Evolutionary conservation across 2,329 filamentous ascomycete genomes (phyloP).

Genomic region (Cladosporium sp.): DNA sequence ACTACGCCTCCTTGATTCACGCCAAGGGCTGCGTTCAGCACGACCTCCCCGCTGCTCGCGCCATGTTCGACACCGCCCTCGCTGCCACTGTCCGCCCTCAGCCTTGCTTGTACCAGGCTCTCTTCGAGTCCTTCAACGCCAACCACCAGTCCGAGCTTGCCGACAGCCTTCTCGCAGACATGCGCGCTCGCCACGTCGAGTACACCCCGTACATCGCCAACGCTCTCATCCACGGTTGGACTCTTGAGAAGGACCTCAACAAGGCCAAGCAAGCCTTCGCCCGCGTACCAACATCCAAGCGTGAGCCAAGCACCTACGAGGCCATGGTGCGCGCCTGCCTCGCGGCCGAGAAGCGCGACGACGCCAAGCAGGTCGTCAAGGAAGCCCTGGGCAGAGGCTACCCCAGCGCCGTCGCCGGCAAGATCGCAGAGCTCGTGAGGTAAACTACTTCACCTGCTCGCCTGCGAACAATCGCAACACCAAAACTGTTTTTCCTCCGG

Average conservation of each 20-base stretch:
- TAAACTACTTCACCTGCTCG: slow-evolving; percentile 20
- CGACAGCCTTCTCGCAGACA: slow-evolving; percentile 71
- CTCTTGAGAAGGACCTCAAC: slow-evolving; percentile 74
- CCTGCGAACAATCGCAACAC: slow-evolving; percentile 6
- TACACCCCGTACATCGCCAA: slow-evolving; percentile 98
- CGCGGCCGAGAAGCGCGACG: slow-evolving; percentile 74
- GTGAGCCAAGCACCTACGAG: slow-evolving; percentile 97
- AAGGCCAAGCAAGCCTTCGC: slow-evolving; percentile 81
- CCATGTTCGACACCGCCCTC: slow-evolving; percentile 80
- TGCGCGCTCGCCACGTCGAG: slow-evolving; percentile 73
- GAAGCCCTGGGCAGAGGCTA: slow-evolving; percentile 93
- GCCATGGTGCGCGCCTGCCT: slow-evolving; percentile 96
- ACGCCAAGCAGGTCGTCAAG: slow-evolving; percentile 75
- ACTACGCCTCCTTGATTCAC: slow-evolving; percentile 94
- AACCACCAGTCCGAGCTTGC: slow-evolving; percentile 76
- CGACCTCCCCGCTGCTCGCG: slow-evolving; percentile 80
- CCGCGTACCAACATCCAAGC: slow-evolving; percentile 72
- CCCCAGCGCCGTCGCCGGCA: slow-evolving; percentile 86
- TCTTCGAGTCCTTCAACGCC: slow-evolving; percentile 97
- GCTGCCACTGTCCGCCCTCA: slow-evolving; percentile 70
- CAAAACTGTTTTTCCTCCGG: background rate
- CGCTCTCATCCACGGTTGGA: slow-evolving; percentile 96
- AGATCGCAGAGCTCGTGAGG: slow-evolving; percentile 82
- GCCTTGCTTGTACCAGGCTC: slow-evolving; percentile 88
- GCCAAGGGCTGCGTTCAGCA: slow-evolving; percentile 92